These are phyloP conservation scores for Zymoseptoria pseudotritici DNA, from an alignment of 2,329 filamentous ascomycete genomes.

Conservation along the genomic window DNA sequence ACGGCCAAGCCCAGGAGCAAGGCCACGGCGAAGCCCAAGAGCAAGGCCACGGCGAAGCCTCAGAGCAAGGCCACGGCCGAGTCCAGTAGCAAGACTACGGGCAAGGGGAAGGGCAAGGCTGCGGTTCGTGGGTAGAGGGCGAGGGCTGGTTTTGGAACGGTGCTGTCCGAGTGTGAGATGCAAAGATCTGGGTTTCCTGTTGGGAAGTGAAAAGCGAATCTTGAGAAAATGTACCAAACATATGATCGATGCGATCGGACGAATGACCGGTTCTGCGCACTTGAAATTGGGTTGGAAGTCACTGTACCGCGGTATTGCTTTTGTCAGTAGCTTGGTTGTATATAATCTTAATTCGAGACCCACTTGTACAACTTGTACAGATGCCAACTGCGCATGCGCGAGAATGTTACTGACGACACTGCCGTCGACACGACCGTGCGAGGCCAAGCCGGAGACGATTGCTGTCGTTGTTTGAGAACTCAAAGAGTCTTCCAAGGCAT, in stretches of 20 bases:
- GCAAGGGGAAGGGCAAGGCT: background rate
- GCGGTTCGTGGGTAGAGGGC: background rate
- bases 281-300: background rate
- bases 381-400: background rate
- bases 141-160: background rate
- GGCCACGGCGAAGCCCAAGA: background rate
- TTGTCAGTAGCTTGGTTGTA: background rate
- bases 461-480: too few species aligned
- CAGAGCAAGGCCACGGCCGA: background rate
- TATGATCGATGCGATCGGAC: background rate
- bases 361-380: background rate
- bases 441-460: too few species aligned
- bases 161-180: background rate
- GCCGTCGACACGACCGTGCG: background rate
- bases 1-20: background rate
- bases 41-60: background rate
- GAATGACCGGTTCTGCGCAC: background rate
- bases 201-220: background rate
- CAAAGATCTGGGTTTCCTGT: background rate
- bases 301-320: background rate
- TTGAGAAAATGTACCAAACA: background rate
- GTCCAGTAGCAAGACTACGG: background rate
- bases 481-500: too few species aligned
- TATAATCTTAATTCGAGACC: background rate
- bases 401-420: background rate